Percentiles rank a stretch among this genome's conserved stretches.
These are phyloP conservation scores for Cydonia oblonga DNA, from an alignment of 331 rosid species.

Conservation along the genomic window DNA sequence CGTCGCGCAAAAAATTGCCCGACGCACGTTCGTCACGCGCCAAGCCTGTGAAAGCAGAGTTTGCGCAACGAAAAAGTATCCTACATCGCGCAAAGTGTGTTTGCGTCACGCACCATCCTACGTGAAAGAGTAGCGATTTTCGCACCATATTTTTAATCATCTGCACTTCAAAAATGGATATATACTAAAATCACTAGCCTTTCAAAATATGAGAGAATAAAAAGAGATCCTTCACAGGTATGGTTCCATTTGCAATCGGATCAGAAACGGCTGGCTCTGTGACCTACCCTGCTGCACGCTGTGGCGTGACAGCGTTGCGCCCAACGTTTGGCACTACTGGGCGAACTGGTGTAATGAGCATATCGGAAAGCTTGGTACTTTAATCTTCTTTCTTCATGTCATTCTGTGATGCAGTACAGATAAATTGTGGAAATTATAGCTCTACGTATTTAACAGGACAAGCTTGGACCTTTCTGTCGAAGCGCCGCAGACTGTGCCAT, in stretches of 20 bases:
- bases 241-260: constrained; percentile 88
- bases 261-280: constrained; percentile 83
- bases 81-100: too few relatives aligned
- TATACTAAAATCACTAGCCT: not conserved
- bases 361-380: constrained; percentile 74
- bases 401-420: not conserved
- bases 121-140: too few relatives aligned
- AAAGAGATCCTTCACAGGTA: constrained; percentile 25
- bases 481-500: constrained; percentile 60
- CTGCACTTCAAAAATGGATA: not conserved
- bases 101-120: too few relatives aligned
- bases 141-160: too few relatives aligned
- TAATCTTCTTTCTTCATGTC: not conserved
- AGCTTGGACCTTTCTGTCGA: constrained; percentile 87
- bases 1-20: too few relatives aligned
- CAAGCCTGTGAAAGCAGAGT: too few relatives aligned
- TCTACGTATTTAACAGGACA: constrained; percentile 41
- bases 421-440: not conserved
- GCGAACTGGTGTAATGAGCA: constrained; percentile 74
- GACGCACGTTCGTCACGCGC: too few relatives aligned
- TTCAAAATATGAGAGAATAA: not conserved
- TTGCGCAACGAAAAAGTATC: too few relatives aligned
- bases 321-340: constrained; percentile 75
- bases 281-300: constrained; percentile 64
- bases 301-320: constrained; percentile 73